These are phyloP conservation scores for Geotrichum reessii DNA, from an alignment of 1,139 yeast species.

Conservation along the genomic window DNA sequence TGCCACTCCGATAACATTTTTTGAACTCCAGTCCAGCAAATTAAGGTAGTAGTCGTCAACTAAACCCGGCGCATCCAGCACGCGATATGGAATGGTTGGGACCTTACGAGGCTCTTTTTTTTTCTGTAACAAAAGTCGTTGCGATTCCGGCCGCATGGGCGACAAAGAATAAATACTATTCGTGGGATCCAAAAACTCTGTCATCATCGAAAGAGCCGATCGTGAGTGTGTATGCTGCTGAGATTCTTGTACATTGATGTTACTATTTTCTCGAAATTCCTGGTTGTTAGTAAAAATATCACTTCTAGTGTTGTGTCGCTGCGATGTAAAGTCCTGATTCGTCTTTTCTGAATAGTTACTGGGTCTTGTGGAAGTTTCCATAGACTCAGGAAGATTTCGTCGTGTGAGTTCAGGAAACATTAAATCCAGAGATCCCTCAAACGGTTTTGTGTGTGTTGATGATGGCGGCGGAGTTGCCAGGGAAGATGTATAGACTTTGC, in stretches of 20 bases:
- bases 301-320: neutral
- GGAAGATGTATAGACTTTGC: constrained; percentile 1
- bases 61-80: constrained; percentile 91
- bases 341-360: neutral
- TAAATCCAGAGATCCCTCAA: neutral
- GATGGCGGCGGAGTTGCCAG: neutral
- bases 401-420: constrained; percentile 47
- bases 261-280: neutral
- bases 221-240: neutral
- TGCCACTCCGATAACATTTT: constrained; percentile 85
- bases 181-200: constrained; percentile 43
- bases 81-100: constrained; percentile 83
- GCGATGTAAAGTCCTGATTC: neutral
- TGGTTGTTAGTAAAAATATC: neutral
- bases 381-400: too few species aligned
- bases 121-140: constrained; percentile 41
- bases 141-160: constrained; percentile 52
- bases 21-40: constrained; percentile 92
- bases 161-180: constrained; percentile 74
- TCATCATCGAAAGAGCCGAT: constrained; percentile 8
- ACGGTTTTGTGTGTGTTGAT: neutral
- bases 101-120: constrained; percentile 67
- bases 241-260: constrained; percentile 3
- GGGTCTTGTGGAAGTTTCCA: too few species aligned
- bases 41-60: constrained; percentile 92